Base-by-base conservation (phyloP, 257 asterid species). In the Salvia rosmarinus region DNA sequence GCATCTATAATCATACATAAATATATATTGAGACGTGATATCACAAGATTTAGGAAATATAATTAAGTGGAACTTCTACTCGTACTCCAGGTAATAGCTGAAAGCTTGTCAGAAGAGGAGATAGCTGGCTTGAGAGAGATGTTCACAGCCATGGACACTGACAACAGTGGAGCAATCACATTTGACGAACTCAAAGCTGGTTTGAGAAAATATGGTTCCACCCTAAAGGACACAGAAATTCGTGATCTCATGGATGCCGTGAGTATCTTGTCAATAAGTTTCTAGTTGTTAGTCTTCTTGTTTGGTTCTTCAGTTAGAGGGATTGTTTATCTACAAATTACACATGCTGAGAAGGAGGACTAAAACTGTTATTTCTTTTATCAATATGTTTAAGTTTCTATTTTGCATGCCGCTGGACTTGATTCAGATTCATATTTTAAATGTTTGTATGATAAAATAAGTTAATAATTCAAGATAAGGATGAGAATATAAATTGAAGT, bases 161-260 rank as follows among this genome's bases (percentile, higher is more conserved):
- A 92, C 79, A 88, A 84, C 71, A 92, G 98, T 59, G 98, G 98
- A 62, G 91, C 98, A 30, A 92, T 92, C 74, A 92, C 98, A 79
- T 92, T 89, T 78, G 98, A 92, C 72, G 98, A 92, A 83, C 96
- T 92, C 64, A 89, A 92, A 83, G 90, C 86, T 84, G 98, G 98
- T 74, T 82, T 92, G 84, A 87, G 91, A 76, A 91, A 91, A 77
- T 89, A 91, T 30, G 97, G 97, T 25, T 91, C 97, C 57, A 89
- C 97, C 61, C 74, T 91, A 66, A 91, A 89, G 84, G 97, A 91
- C 74, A 83, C 79, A 59, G 97, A 91, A 84, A 89, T 91, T 61
- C 96, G 95, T 39, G 97, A 91, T 81, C 96, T 91, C 61, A 91
- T 91, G 97, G 97, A 89, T 78, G 97, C 97, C 58, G 97, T 91